Conservation (phyloP, 257 asterid genomes). For the Gentiana macrophylla region DNA sequence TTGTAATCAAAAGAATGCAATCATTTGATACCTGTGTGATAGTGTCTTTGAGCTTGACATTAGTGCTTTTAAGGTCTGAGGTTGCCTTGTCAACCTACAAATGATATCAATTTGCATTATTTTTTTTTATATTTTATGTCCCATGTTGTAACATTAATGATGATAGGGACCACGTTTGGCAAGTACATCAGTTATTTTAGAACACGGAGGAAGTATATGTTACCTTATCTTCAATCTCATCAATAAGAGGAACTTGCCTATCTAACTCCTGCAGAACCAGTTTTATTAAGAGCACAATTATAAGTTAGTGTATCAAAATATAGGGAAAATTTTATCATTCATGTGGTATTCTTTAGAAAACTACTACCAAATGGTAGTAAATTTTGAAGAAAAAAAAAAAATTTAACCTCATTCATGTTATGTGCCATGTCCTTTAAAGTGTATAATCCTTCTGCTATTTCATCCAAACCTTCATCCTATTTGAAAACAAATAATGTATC, state of each 20-base stretch:
- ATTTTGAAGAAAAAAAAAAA: background rate
- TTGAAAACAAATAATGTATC: background rate
- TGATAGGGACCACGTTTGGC: background rate
- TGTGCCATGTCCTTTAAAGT: slow-evolving; percentile 72
- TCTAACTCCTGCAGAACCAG: slow-evolving; percentile 58
- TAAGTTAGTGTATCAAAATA: background rate
- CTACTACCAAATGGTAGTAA: slow-evolving; percentile 1
- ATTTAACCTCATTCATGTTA: slow-evolving; percentile 75
- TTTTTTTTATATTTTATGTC: background rate
- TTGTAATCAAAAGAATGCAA: no score
- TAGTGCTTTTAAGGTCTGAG: slow-evolving; percentile 75
- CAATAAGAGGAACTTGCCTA: slow-evolving; percentile 87
- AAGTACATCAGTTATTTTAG: background rate
- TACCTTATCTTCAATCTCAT: slow-evolving; percentile 87
- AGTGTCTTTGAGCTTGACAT: slow-evolving; percentile 78
- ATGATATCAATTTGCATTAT: background rate
- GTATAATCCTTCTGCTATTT: slow-evolving; percentile 79
- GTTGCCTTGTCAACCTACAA: slow-evolving; percentile 81
- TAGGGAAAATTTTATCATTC: no score
- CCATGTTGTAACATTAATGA: background rate
- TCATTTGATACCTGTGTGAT: slow-evolving; percentile 53
- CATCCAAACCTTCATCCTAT: slow-evolving; percentile 81
- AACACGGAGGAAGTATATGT: slow-evolving; percentile 3
- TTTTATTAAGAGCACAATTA: slow-evolving; percentile 9
- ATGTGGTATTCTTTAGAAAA: background rate